Conservation (phyloP, 1,284 basidiomycete genomes). For the Malassezia pachydermatis region DNA sequence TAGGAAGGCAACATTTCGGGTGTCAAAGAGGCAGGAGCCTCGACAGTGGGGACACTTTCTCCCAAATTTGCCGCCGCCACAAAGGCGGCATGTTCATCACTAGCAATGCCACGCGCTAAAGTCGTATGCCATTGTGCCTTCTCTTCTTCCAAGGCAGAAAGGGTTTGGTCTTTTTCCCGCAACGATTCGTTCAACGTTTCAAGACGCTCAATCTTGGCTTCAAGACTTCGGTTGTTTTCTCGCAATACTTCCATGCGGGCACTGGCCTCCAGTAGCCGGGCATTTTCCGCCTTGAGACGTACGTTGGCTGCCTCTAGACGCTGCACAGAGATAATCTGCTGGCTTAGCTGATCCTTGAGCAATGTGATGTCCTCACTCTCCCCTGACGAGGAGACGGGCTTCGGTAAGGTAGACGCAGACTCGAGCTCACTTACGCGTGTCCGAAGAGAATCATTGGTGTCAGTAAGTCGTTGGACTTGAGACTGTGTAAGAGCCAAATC, state of each 20-base stretch:
- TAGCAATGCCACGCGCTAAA: slow-evolving; percentile 12
- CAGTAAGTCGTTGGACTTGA: slow-evolving; percentile 8
- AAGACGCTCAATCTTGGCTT: slow-evolving; percentile 25
- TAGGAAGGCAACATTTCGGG: slow-evolving; percentile 23
- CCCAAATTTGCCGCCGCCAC: slow-evolving; percentile 22
- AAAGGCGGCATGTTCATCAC: slow-evolving; percentile 20
- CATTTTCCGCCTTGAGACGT: slow-evolving; percentile 25
- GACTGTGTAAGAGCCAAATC: slow-evolving; percentile 15
- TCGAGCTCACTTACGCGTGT: slow-evolving; percentile 21
- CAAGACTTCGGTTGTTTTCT: slow-evolving; percentile 37
- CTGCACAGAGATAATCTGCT: slow-evolving; percentile 15
- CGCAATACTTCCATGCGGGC: slow-evolving; percentile 30
- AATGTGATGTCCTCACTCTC: slow-evolving; percentile 14
- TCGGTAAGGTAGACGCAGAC: slow-evolving; percentile 17
- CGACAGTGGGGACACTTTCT: slow-evolving; percentile 4
- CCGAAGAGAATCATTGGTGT: neutral
- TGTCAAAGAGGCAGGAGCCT: slow-evolving; percentile 16
- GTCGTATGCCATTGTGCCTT: slow-evolving; percentile 20
- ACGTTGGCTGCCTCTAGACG: slow-evolving; percentile 27
- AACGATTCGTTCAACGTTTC: slow-evolving; percentile 24
- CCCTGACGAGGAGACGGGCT: slow-evolving; percentile 5
- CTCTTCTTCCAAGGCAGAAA: slow-evolving; percentile 29
- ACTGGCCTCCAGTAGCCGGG: slow-evolving; percentile 20
- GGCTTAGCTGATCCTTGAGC: slow-evolving; percentile 23
- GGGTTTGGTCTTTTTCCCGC: slow-evolving; percentile 25